Conservation (phyloP, 2,329 filamentous ascomycete species). For the Penicillium sp. region DNA sequence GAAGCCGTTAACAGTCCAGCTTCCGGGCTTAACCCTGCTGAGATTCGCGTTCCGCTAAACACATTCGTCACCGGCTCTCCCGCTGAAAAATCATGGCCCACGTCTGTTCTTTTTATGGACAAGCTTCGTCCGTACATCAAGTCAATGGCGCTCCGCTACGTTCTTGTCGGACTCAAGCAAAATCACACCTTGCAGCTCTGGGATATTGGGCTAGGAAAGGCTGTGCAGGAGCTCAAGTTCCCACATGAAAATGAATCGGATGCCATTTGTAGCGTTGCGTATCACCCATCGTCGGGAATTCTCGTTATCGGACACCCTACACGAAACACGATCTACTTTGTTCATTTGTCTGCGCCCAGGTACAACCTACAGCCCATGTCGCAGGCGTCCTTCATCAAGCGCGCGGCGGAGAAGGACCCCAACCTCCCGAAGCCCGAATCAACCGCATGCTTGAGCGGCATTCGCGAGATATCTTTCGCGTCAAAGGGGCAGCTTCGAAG, state of each 20-base stretch:
- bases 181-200: conserved; percentile 98
- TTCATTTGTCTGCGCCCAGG: conserved; percentile 91
- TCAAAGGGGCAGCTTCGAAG: conserved; percentile 87
- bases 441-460: conserved; percentile 95
- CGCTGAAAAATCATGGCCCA: conserved; percentile 94
- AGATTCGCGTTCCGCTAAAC: conserved; percentile 84
- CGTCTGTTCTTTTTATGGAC: conserved; percentile 92
- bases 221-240: conserved; percentile 95
- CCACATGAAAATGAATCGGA: conserved; percentile 96
- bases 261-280: conserved; percentile 96
- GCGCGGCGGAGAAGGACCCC: conserved; percentile 72
- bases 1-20: conserved; percentile 65
- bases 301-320: conserved; percentile 95
- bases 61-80: conserved; percentile 86
- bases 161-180: conserved; percentile 98
- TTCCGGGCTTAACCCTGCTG: conserved; percentile 59
- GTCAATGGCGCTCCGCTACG: conserved; percentile 86
- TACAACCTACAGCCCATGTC: conserved; percentile 81
- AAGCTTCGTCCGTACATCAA: conserved; percentile 94
- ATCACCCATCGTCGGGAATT: conserved; percentile 90
- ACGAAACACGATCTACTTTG: conserved; percentile 95
- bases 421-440: conserved; percentile 84
- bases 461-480: conserved; percentile 91
- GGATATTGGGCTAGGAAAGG: conserved; percentile 94
- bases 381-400: conserved; percentile 85